A percentile compares a stretch with the other conserved stretches of the same genome.
Conservation (phyloP, 768 basidiomycete species). For the Russula lepida region DNA sequence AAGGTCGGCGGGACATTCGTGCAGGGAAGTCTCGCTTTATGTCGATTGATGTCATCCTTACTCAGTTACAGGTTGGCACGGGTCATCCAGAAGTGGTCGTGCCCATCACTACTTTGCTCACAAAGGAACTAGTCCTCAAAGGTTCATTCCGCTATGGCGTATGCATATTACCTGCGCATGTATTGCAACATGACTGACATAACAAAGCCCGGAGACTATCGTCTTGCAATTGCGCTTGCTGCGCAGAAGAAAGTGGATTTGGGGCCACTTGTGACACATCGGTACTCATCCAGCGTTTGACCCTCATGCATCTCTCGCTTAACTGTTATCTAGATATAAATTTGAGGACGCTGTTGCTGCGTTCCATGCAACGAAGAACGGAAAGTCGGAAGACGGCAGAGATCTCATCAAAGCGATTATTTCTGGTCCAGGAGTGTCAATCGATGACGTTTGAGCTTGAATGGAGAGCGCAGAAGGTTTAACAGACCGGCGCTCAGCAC, state of each 20-base stretch:
- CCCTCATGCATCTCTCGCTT: not conserved
- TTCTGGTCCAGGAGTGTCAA: slow-evolving; percentile 60
- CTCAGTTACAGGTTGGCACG: slow-evolving; percentile 65
- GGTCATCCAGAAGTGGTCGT: slow-evolving; percentile 69
- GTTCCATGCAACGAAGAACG: slow-evolving; percentile 71
- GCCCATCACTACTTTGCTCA: slow-evolving; percentile 58
- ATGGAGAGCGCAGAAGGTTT: not conserved
- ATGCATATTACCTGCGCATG: slow-evolving; percentile 23
- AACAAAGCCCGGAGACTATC: slow-evolving; percentile 71
- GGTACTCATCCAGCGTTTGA: slow-evolving; percentile 36
- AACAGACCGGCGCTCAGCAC: not conserved
- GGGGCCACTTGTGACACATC: slow-evolving; percentile 82
- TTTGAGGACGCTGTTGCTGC: slow-evolving; percentile 75
- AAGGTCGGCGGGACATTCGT: slow-evolving; percentile 70
- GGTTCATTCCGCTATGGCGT: slow-evolving; percentile 92
- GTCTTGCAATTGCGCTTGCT: slow-evolving; percentile 76
- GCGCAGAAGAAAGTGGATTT: slow-evolving; percentile 77
- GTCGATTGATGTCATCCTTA: slow-evolving; percentile 19
- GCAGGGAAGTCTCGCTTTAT: slow-evolving; percentile 36
- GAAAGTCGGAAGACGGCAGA: slow-evolving; percentile 81
- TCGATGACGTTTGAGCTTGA: slow-evolving; percentile 32
- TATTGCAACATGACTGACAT: slow-evolving; percentile 1
- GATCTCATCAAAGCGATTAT: slow-evolving; percentile 86
- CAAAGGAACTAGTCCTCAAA: slow-evolving; percentile 74
- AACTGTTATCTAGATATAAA: slow-evolving; percentile 39